Evolutionary conservation across 805 yeast genomes (phyloP).

Genomic region (Debaryomyces castellii): DNA sequence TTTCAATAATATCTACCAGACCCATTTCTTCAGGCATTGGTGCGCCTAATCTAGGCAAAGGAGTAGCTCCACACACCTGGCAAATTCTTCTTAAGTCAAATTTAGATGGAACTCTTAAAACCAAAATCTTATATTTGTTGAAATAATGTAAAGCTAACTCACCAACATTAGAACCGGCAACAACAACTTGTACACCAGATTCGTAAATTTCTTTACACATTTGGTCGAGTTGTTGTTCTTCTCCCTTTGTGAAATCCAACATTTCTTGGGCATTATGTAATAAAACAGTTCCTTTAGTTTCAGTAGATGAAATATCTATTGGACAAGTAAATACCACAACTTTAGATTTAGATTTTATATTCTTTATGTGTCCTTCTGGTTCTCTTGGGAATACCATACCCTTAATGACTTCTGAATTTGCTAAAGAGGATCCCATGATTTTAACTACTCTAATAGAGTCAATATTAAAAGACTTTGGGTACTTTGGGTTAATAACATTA

Average conservation of each 20-base stretch:
- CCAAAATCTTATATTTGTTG: conserved; percentile 81
- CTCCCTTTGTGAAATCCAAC: conserved; percentile 95
- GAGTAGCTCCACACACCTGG: conserved; percentile 97
- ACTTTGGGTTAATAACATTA: conserved; percentile 65
- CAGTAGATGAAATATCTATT: conserved; percentile 92
- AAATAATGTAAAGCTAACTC: conserved; percentile 91
- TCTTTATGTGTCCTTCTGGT: conserved; percentile 89
- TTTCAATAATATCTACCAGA: conserved; percentile 78
- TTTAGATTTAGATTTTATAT: conserved; percentile 59
- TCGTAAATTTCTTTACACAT: conserved; percentile 79
- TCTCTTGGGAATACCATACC: conserved; percentile 99
- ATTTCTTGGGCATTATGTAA: conserved; percentile 95
- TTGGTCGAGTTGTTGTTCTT: conserved; percentile 88
- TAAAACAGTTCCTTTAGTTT: conserved; percentile 95
- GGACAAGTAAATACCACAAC: conserved; percentile 95
- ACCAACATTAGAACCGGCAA: conserved; percentile 95
- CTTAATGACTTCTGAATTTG: conserved; percentile 74
- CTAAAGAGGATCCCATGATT: conserved; percentile 87
- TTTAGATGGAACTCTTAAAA: conserved; percentile 87
- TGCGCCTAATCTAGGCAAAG: conserved; percentile 89
- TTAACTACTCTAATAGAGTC: conserved; percentile 95
- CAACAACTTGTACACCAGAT: conserved; percentile 81
- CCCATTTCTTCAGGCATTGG: conserved; percentile 96
- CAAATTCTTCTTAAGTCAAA: conserved; percentile 92
- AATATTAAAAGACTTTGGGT: conserved; percentile 72